Evolutionary conservation across 208 protist genomes (phyloP).

Genomic region (Trichomonas vaginalis): DNA sequence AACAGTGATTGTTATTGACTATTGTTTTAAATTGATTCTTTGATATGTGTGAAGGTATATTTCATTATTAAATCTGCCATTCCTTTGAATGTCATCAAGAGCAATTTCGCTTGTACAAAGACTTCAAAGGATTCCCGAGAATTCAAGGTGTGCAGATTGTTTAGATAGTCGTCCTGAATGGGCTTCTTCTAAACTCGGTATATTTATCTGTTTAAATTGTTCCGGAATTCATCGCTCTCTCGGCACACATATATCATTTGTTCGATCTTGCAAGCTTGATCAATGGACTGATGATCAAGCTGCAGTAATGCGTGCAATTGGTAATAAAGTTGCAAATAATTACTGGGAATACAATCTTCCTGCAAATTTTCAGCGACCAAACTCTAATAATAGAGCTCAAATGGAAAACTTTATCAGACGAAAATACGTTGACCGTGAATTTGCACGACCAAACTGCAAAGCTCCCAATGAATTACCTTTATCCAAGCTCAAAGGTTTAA

Average conservation of each 20-base stretch:
- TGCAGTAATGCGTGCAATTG: not conserved
- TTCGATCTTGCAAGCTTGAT: slow-evolving; percentile 38
- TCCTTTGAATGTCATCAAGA: not conserved
- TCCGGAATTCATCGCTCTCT: slow-evolving; percentile 44
- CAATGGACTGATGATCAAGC: slow-evolving; percentile 32
- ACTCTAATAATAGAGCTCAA: not conserved
- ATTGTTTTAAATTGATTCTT: too few species aligned
- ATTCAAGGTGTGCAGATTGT: slow-evolving; percentile 29
- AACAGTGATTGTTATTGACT: too few species aligned
- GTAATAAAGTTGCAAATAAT: slow-evolving; percentile 13
- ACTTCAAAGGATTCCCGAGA: slow-evolving; percentile 22
- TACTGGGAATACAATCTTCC: not conserved
- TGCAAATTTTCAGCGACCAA: not conserved
- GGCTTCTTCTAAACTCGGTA: slow-evolving; percentile 40
- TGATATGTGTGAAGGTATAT: too few species aligned
- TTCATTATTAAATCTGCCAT: too few species aligned
- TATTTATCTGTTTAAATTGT: slow-evolving; percentile 49
- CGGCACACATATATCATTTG: slow-evolving; percentile 47
- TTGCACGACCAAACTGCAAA: not conserved
- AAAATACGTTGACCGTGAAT: not conserved
- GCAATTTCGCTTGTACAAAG: not conserved
- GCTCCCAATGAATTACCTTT: not conserved
- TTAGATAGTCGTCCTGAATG: slow-evolving; percentile 15
- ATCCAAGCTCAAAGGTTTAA: not conserved
- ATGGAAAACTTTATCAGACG: not conserved